Conservation (phyloP, 306 rosid species). For the Vigna angularis region DNA sequence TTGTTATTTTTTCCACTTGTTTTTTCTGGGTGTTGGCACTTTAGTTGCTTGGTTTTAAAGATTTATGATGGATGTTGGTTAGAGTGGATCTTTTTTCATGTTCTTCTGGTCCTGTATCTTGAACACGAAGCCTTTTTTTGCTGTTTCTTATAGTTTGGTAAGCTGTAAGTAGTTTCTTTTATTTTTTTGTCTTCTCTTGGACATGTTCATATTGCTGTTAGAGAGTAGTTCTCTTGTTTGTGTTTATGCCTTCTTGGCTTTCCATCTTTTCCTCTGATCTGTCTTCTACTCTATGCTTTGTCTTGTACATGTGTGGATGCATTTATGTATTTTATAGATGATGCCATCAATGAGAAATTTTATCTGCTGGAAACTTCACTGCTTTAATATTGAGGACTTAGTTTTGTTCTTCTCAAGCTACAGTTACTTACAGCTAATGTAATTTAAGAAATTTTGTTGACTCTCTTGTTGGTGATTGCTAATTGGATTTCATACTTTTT, state of each 20-base stretch:
- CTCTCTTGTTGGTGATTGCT: slow-evolving; percentile 37
- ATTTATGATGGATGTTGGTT: slow-evolving; percentile 73
- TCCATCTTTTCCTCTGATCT: slow-evolving; percentile 40
- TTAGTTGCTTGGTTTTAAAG: slow-evolving; percentile 70
- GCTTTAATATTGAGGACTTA: slow-evolving; percentile 29
- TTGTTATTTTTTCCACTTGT: not conserved
- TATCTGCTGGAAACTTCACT: slow-evolving; percentile 32
- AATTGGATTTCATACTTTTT: slow-evolving; percentile 38
- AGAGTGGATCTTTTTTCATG: slow-evolving; percentile 61
- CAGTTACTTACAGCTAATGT: slow-evolving; percentile 22
- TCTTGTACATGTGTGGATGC: slow-evolving; percentile 20
- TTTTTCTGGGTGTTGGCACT: slow-evolving; percentile 40
- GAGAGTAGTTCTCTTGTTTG: slow-evolving; percentile 47
- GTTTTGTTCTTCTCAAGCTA: slow-evolving; percentile 32
- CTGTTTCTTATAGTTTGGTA: slow-evolving; percentile 63
- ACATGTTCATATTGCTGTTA: slow-evolving; percentile 38
- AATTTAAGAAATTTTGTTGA: slow-evolving; percentile 12
- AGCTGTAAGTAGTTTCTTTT: slow-evolving; percentile 56
- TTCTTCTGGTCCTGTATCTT: slow-evolving; percentile 62
- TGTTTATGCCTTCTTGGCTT: slow-evolving; percentile 46
- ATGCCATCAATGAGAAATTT: slow-evolving; percentile 34
- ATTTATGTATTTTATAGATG: slow-evolving; percentile 29
- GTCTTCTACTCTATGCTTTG: slow-evolving; percentile 40
- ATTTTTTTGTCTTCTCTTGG: slow-evolving; percentile 48
- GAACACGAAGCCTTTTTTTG: slow-evolving; percentile 54